Evolutionary conservation across 768 basidiomycete species (phyloP).

Genomic region (Auriculariales sp.): DNA sequence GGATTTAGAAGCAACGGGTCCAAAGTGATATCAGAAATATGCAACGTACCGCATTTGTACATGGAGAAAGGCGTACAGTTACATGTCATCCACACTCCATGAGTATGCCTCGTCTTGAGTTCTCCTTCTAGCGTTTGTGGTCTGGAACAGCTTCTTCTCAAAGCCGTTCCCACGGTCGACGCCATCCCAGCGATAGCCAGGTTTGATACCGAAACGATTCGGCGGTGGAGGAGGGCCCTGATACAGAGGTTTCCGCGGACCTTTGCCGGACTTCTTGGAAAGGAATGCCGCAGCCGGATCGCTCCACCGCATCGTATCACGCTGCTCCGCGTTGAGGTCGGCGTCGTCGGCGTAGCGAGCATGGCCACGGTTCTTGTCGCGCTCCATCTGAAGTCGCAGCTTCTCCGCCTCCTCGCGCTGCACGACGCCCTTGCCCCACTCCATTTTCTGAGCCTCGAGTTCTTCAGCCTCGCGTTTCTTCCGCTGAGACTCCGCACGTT

Average conservation of each 20-base stretch:
- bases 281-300: slow-evolving; percentile 96
- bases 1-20: no score
- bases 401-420: slow-evolving; percentile 73
- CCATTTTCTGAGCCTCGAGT: slow-evolving; percentile 82
- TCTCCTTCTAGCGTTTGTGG: slow-evolving; percentile 59
- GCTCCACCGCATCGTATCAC: slow-evolving; percentile 78
- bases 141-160: slow-evolving; percentile 85
- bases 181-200: slow-evolving; percentile 97
- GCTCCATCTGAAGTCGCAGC: slow-evolving; percentile 48
- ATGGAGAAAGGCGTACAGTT: slow-evolving; percentile 9
- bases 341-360: slow-evolving; percentile 69
- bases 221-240: slow-evolving; percentile 78
- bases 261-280: slow-evolving; percentile 62
- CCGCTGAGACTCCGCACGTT: slow-evolving; percentile 70
- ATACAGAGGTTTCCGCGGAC: slow-evolving; percentile 73
- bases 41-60: no score
- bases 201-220: slow-evolving; percentile 89
- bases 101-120: slow-evolving; percentile 57
- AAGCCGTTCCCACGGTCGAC: slow-evolving; percentile 92
- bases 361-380: slow-evolving; percentile 48
- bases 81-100: slow-evolving; percentile 94
- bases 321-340: slow-evolving; percentile 74
- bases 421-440: slow-evolving; percentile 94
- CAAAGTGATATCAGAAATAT: no score
- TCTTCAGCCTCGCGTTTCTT: slow-evolving; percentile 72